These are phyloP conservation scores for Arabis alpina DNA, from an alignment of 345 rosid species.

Conservation along the genomic window DNA sequence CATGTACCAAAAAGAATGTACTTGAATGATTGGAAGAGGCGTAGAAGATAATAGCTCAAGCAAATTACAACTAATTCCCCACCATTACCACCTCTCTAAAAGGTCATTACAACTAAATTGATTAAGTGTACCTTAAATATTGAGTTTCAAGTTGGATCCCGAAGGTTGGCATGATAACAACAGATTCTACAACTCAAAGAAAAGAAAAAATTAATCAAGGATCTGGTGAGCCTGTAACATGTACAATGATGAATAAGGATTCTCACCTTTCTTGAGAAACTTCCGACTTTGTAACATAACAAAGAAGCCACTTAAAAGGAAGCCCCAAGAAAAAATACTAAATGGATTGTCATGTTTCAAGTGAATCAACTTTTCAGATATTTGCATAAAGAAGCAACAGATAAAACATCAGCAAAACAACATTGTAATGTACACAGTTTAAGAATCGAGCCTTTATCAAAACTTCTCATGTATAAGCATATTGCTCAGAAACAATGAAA, in stretches of 20 bases:
- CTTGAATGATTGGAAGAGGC: slow-evolving; percentile 7
- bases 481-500: slow-evolving; percentile 7
- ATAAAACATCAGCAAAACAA: slow-evolving; percentile 20
- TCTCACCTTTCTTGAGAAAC: slow-evolving; percentile 66
- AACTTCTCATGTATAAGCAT: neutral
- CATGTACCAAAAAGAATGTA: neutral
- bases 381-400: neutral
- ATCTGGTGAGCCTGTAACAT: slow-evolving; percentile 4
- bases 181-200: slow-evolving; percentile 64
- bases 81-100: slow-evolving; percentile 6
- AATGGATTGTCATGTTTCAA: slow-evolving; percentile 55
- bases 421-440: no score
- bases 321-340: slow-evolving; percentile 51
- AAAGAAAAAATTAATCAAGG: slow-evolving; percentile 1
- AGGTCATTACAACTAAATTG: neutral
- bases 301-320: slow-evolving; percentile 54
- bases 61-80: slow-evolving; percentile 1
- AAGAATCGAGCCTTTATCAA: neutral
- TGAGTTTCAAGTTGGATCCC: slow-evolving; percentile 88
- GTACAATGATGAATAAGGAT: slow-evolving; percentile 4
- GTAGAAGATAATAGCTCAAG: slow-evolving; percentile 16
- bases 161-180: slow-evolving; percentile 72
- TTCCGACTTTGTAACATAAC: slow-evolving; percentile 50
- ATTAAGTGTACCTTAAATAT: slow-evolving; percentile 56
- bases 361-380: slow-evolving; percentile 32